Percentiles rank a stretch among this genome's conserved stretches.
phyloP scores from a whole-genome alignment of 306 rosid genomes.

The Dalbergia oliveri region DNA sequence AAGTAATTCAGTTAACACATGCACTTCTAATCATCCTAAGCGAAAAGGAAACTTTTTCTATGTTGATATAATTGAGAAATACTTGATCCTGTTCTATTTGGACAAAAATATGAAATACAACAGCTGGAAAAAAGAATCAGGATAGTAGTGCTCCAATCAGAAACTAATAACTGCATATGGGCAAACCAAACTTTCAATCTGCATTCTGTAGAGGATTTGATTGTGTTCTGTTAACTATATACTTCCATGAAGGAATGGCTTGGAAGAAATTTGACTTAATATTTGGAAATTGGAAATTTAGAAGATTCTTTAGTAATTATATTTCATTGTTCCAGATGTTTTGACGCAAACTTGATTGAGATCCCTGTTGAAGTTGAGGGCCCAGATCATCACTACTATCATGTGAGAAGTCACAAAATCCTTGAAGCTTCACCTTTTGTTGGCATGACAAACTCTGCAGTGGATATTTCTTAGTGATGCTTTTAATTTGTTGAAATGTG shows the following conservation, averaged over 20 bases:
- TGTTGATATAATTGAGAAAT: conserved; percentile 21
- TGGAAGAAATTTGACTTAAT: conserved; percentile 7
- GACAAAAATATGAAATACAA: background rate
- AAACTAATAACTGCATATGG: conserved; percentile 3
- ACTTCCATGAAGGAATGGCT: conserved; percentile 35
- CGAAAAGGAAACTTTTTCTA: background rate
- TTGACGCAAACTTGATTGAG: conserved; percentile 87
- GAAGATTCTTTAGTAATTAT: background rate
- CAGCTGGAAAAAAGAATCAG: conserved; percentile 9
- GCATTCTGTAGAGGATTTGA: conserved; percentile 4
- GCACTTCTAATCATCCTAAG: conserved; percentile 18
- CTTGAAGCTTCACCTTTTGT: conserved; percentile 39
- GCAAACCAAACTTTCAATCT: conserved; percentile 12
- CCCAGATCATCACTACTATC: conserved; percentile 74
- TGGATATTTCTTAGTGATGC: conserved; percentile 30
- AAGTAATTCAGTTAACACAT: conserved; percentile 4
- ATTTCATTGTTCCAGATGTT: conserved; percentile 65
- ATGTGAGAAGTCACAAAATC: conserved; percentile 64
- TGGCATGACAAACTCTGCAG: conserved; percentile 22
- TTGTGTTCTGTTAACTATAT: background rate
- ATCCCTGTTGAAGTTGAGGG: conserved; percentile 89
- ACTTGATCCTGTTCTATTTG: background rate
- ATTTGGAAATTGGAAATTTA: conserved; percentile 16
- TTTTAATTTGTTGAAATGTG: conserved; percentile 40
- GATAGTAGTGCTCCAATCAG: background rate